Evolutionary conservation across 2,329 filamentous ascomycete genomes (phyloP).

Genomic region (Aspergillus flavus): DNA sequence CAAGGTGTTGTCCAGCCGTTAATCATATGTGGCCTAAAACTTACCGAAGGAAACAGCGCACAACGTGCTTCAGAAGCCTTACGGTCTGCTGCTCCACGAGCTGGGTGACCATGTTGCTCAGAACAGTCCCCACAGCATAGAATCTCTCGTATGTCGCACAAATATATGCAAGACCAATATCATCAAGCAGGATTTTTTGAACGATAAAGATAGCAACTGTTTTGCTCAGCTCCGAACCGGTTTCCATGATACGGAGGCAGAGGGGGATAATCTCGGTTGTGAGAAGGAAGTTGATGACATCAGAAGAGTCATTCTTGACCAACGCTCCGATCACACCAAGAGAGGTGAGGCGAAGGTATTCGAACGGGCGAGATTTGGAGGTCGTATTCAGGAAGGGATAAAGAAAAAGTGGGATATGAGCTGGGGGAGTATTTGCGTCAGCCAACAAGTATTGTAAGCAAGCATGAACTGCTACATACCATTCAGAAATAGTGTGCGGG

Average conservation of each 20-base stretch:
- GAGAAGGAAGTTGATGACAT: constrained; percentile 98
- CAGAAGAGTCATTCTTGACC: constrained; percentile 97
- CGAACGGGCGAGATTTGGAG: constrained; percentile 95
- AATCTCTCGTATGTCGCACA: constrained; percentile 98
- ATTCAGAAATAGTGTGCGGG: constrained; percentile 87
- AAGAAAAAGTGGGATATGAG: constrained; percentile 94
- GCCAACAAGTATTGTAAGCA: background rate
- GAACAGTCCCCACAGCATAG: constrained; percentile 93
- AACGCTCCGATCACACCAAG: constrained; percentile 95
- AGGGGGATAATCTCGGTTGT: constrained; percentile 98
- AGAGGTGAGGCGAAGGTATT: constrained; percentile 93
- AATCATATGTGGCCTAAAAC: constrained; percentile 31
- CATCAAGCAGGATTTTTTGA: constrained; percentile 96
- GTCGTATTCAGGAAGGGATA: constrained; percentile 99
- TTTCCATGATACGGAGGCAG: constrained; percentile 98
- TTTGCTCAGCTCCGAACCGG: constrained; percentile 95
- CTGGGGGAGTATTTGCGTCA: constrained; percentile 49
- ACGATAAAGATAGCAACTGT: constrained; percentile 99
- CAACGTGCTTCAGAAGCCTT: constrained; percentile 92
- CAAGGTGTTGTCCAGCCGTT: constrained; percentile 1
- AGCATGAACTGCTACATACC: constrained; percentile 57
- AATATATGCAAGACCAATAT: constrained; percentile 96
- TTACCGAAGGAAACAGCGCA: constrained; percentile 92
- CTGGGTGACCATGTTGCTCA: constrained; percentile 98
- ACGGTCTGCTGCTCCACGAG: constrained; percentile 97